These are phyloP conservation scores for Trametes cingulata DNA, from an alignment of 768 basidiomycete species.

Conservation along the genomic window DNA sequence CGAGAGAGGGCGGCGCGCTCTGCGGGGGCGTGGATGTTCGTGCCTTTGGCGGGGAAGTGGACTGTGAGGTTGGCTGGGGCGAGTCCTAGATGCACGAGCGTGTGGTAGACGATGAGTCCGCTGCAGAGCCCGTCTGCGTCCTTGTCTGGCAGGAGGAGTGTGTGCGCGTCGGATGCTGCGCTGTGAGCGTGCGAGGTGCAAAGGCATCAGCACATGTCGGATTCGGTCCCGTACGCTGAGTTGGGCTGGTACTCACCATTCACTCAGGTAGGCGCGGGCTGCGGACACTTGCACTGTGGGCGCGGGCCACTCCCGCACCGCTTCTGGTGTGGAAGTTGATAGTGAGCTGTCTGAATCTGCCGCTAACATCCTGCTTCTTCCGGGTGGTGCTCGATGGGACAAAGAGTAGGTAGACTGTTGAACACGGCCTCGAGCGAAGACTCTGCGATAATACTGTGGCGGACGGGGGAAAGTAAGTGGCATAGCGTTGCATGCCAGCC, in stretches of 20 bases:
- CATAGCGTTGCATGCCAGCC: not conserved
- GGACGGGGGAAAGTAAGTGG: not conserved
- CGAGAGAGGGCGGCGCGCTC: slow-evolving; percentile 35
- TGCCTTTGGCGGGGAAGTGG: slow-evolving; percentile 44
- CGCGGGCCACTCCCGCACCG: slow-evolving; percentile 22
- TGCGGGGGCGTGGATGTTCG: slow-evolving; percentile 38
- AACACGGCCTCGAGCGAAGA: too few species aligned
- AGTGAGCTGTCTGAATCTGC: not conserved
- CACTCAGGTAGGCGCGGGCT: slow-evolving; percentile 22
- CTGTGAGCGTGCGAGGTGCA: slow-evolving; percentile 17
- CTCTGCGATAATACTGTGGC: too few species aligned
- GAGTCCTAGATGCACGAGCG: slow-evolving; percentile 40
- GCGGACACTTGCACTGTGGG: slow-evolving; percentile 6
- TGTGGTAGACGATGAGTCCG: slow-evolving; percentile 40
- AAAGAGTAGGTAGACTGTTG: not conserved
- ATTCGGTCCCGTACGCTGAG: too few species aligned
- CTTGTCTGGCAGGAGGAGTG: slow-evolving; percentile 46
- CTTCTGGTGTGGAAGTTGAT: too few species aligned
- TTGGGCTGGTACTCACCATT: slow-evolving; percentile 16
- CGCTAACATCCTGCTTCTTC: not conserved
- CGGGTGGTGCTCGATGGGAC: too few species aligned
- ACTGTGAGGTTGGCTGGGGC: slow-evolving; percentile 32
- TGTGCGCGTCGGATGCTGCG: slow-evolving; percentile 10
- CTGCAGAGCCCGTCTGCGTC: slow-evolving; percentile 40
- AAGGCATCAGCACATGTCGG: not conserved